Evolutionary conservation across 768 basidiomycete species (phyloP), one percentile per base, ranked within the genome.

Genomic region (Exsudoporus frostii): DNA sequence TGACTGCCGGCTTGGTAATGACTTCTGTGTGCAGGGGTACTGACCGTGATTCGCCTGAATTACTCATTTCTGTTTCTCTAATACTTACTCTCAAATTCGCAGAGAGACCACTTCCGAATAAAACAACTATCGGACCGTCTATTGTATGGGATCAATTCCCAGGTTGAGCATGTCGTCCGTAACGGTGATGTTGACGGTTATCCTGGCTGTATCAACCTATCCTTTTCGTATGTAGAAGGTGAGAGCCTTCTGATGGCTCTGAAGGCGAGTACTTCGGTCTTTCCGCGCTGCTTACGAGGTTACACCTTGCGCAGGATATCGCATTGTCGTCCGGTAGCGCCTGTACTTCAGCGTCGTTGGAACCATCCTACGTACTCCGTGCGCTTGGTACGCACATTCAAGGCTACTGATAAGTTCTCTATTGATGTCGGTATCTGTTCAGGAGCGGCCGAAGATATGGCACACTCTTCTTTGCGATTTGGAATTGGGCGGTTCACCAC

Each of bases 391-490:
- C 24, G 65, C 44, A 41, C 49, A 76, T 54, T 37, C n/a, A 5
- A 27, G 3, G 15, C 24, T 15, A 25, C 22, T 6, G 29, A 37
- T 30, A 27, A 57, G 5, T 36, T 44, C 24, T 48, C 14, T 33
- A 13, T 17, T 25, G 14, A 48, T 44, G 9, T 27, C 36, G 37
- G 17, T 46, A 20, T 20, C 40, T 55, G 22, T 47, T 53, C 37
- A 87, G 90, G 92, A 61, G 92, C 96, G 33, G 93, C 94, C 25
- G 97, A 99, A 68, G 97, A 98, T 65, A 97, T 98, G 94, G 97
- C 97, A 0, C 97, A 99, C 68, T 97, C 94, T 17, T 96, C 93
- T 17, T 79, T 99, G 50, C 89, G 97, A 24, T 99, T 99, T 71
- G 97, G 97, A 42, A 89, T 99, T 55, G 97, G 97, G 24, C 85